These are phyloP conservation scores for Phoma sp. DNA, from an alignment of 2,329 filamentous ascomycete genomes.

Conservation along the genomic window DNA sequence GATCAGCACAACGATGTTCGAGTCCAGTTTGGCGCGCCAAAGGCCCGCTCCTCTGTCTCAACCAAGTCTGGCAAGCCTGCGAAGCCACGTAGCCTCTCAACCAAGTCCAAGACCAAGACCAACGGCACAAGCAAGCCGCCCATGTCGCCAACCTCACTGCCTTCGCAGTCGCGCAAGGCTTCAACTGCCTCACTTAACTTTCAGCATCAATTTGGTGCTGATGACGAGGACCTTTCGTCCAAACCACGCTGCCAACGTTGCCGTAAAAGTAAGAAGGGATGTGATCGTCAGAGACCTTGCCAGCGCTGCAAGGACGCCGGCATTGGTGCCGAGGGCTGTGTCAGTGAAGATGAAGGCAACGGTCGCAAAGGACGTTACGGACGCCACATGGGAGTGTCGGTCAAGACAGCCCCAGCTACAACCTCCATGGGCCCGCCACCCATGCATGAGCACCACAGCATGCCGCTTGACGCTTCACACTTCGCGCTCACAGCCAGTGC, in stretches of 20 bases:
- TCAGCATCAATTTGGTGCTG: conserved; percentile 67
- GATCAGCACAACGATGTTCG: conserved; percentile 48
- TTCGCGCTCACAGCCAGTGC: conserved; percentile 26
- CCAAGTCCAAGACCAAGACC: conserved; percentile 60
- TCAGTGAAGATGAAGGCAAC: conserved; percentile 98
- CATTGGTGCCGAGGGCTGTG: conserved; percentile 88
- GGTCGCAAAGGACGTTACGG: conserved; percentile 93
- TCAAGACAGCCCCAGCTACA: conserved; percentile 60
- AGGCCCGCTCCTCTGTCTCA: conserved; percentile 48
- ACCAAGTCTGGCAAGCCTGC: conserved; percentile 51
- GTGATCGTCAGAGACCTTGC: conserved; percentile 94
- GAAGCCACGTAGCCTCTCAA: conserved; percentile 52
- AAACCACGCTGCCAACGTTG: conserved; percentile 98
- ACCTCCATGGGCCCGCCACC: conserved; percentile 48
- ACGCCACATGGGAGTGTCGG: conserved; percentile 71
- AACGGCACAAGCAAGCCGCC: conserved; percentile 52
- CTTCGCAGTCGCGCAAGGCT: conserved; percentile 74
- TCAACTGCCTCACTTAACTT: conserved; percentile 74
- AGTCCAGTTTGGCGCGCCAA: conserved; percentile 52
- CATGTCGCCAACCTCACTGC: conserved; percentile 67
- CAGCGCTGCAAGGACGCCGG: conserved; percentile 95
- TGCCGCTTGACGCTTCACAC: conserved; percentile 25
- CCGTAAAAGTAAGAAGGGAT: conserved; percentile 99
- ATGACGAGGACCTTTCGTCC: conserved; percentile 90
- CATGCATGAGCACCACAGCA: conserved; percentile 43